Evolutionary conservation across 805 yeast species (phyloP), one percentile per base, ranked within the genome.

Genomic region (Ogataea ganodermae): DNA sequence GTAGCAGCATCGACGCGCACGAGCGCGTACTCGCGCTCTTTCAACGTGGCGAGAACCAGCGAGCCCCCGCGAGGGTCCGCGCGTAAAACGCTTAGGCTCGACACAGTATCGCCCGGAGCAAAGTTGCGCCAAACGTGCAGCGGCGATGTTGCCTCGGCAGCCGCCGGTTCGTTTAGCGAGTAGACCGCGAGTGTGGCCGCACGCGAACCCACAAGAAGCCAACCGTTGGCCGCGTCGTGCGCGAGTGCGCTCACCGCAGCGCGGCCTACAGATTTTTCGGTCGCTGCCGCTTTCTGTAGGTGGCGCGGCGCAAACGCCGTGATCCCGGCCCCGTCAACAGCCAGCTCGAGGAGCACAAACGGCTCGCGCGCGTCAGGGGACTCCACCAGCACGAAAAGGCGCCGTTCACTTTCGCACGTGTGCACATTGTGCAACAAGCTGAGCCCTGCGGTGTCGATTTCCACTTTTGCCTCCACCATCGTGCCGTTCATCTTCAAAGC

Each of bases 351-450:
- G 16, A 80, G 61, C 3, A 74, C 50, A 40, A 86, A 71, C 3
- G 80, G 78, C 40, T 79, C 81, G 3, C 65, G 69, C 1, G 86
- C 83, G 57, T 84, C 81, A 35, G 94, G 91, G 13, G 89, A 80
- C 55, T 86, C 94, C 5, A 76, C 59, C 14, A 86, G 59, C 0
- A 80, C 33, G 39, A 71, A 71, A 12, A 71, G 50, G 6, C 59
- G 59, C 1, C 63, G 61, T 18, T 60, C 50, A 13, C 53, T 57
- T 13, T 53, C 49, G 3, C 62, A 50, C 0, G 73, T 60, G 35
- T 84, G 58, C 10, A 79, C 68, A 56, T 83, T 84, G 21, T 78
- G 76, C 5, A 78, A 68, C 56, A 82, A 57, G 2, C 45, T 37
- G 6, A 54, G 80, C 4, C 71, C 62, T 2, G 74, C 62, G 1